phyloP scores from a whole-genome alignment of 192 early-diverging fungal genomes.

The Coemansia asiatica region DNA sequence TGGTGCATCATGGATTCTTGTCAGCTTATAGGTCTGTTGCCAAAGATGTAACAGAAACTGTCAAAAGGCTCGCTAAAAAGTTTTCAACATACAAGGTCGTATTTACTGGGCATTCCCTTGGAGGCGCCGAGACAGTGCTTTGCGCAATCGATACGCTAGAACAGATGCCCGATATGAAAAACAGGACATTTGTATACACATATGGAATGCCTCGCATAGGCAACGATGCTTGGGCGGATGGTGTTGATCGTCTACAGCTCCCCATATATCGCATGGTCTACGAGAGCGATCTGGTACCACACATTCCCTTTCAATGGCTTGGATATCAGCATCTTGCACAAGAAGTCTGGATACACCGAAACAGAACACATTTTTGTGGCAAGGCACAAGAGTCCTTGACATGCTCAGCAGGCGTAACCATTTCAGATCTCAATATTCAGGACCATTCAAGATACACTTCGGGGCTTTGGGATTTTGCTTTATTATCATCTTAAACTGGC shows the following conservation, averaged over 20 bases:
- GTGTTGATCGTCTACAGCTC: conserved; percentile 25
- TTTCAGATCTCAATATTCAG: conserved; percentile 35
- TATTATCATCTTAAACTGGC: neutral
- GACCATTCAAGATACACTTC: conserved; percentile 45
- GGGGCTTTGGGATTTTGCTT: conserved; percentile 31
- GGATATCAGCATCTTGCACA: conserved; percentile 47
- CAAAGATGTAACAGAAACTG: conserved; percentile 13
- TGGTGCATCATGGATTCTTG: conserved; percentile 54
- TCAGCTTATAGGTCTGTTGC: conserved; percentile 43
- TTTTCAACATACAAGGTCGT: conserved; percentile 46
- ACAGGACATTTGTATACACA: conserved; percentile 44
- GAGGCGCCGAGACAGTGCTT: conserved; percentile 48
- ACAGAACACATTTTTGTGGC: conserved; percentile 43
- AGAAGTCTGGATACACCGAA: conserved; percentile 52
- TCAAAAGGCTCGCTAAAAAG: conserved; percentile 16
- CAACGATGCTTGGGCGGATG: conserved; percentile 41
- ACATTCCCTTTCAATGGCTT: conserved; percentile 54
- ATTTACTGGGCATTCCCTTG: conserved; percentile 56
- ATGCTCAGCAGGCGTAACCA: conserved; percentile 30
- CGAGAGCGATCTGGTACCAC: conserved; percentile 50
- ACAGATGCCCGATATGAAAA: conserved; percentile 24
- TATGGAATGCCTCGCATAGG: conserved; percentile 54
- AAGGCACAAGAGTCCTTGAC: conserved; percentile 20
- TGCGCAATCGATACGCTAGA: conserved; percentile 38
- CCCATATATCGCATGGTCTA: conserved; percentile 42